Base-by-base conservation (phyloP, 2,329 filamentous ascomycete species). In the Plenodomus biglobosus region DNA sequence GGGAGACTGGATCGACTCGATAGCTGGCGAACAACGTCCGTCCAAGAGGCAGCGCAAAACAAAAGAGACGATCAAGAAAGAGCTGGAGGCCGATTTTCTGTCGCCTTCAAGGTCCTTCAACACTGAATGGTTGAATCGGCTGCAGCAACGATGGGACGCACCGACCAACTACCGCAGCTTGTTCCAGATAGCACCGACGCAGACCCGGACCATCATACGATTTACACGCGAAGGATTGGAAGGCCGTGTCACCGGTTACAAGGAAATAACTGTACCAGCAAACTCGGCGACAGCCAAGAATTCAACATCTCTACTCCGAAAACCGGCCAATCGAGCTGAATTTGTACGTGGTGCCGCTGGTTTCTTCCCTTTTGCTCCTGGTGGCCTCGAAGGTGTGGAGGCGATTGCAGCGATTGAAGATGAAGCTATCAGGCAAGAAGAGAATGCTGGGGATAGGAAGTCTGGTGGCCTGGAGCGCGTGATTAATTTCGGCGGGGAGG, bases 281-380 rank as follows among this genome's bases (percentile, higher is more conserved):
- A 88, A 85, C 63, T 95, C 88, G 62, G 90, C 88, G 15, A 96
- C 89, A 15, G 92, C 91, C 40, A 99, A 96, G 75, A 96, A 95
- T 66, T 96, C 91, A 2, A 97, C 92, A 0, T 96, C 91, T 4
- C 78, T 96, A 35, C 77, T 88, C 15, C 83, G 94, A 38, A 95
- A 95, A 66, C 92, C 92, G 3, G 92, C 90, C 13, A 86, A 85
- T 48, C 83, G 89, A 53, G 90, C 89, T 22, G 92, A 97, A 41
- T 96, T 97, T 71, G 92, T 97, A 11, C 83, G 92, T 52, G 94
- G 94, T 13, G 92, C 88, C 30, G 90, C 92, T 7, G 92, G 92
- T 0, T 96, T 95, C 75, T 95, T 96, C 50, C 92, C 92, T 0
- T 96, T 97, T 73, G 87, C 91, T 0, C 92, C 92, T 0, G 92